A percentile compares a stretch with the other conserved stretches of the same genome.
phyloP scores from a whole-genome alignment of 306 rosid species.

The Lathyrus aphaca region DNA sequence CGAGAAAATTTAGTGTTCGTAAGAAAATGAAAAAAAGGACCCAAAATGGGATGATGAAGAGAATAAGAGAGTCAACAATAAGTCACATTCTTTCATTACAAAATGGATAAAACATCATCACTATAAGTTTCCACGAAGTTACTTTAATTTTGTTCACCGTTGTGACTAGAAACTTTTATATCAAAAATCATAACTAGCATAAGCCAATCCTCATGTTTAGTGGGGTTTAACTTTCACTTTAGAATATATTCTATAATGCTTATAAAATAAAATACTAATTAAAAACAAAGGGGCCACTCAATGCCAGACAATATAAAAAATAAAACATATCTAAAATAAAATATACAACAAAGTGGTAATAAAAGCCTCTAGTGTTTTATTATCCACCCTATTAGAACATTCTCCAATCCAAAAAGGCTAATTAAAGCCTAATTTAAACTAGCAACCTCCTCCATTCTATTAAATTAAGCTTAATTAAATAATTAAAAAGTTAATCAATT shows the following conservation, averaged over 20 bases:
- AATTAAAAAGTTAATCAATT: background rate
- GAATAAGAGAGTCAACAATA: too few species aligned
- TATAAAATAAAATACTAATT: conserved; percentile 1
- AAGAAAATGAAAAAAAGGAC: too few species aligned
- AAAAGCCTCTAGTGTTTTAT: conserved; percentile 34
- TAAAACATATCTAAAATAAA: conserved; percentile 45
- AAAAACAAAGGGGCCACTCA: conserved; percentile 51
- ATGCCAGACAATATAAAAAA: conserved; percentile 39
- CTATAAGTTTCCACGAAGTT: conserved; percentile 33
- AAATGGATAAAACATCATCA: too few species aligned
- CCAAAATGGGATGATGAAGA: too few species aligned
- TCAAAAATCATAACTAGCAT: conserved; percentile 33
- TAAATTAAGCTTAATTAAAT: conserved; percentile 17
- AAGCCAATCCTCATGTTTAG: conserved; percentile 47
- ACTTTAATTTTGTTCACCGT: conserved; percentile 14
- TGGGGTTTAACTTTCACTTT: conserved; percentile 67
- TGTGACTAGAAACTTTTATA: background rate
- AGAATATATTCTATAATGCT: conserved; percentile 49
- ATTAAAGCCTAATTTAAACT: conserved; percentile 18
- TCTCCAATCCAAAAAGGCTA: conserved; percentile 35
- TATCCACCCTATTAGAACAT: conserved; percentile 36
- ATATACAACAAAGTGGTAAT: conserved; percentile 32
- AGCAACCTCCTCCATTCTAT: conserved; percentile 10
- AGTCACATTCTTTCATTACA: too few species aligned
- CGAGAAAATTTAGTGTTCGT: too few species aligned